Percentiles rank a stretch among this genome's conserved stretches.
phyloP scores from a whole-genome alignment of 2,329 filamentous ascomycete genomes.

The Triangularia verruculosa region DNA sequence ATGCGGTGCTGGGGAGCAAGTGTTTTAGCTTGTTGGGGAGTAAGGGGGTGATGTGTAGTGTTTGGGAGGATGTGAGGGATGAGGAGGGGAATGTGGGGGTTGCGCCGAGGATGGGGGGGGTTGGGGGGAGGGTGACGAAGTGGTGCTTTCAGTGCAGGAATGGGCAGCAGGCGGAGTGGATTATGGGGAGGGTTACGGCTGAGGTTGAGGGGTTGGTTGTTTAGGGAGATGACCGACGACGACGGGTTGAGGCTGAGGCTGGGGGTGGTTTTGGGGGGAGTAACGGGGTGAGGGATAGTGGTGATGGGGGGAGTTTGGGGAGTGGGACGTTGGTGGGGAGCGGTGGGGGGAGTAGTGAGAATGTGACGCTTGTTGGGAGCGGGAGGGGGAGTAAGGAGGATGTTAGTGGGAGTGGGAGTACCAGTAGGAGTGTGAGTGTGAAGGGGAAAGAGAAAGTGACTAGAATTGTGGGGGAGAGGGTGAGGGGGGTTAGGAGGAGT shows the following conservation, averaged over 20 bases:
- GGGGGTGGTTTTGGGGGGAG: neutral
- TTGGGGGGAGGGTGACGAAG: slow-evolving; percentile 56
- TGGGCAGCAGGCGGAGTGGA: slow-evolving; percentile 52
- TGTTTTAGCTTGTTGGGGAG: slow-evolving; percentile 82
- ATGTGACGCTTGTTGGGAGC: neutral
- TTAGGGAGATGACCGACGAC: neutral
- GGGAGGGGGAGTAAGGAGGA: neutral
- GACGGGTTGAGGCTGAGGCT: neutral
- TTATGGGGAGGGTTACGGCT: slow-evolving; percentile 51
- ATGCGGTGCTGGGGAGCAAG: slow-evolving; percentile 79
- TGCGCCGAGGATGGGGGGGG: slow-evolving; percentile 49
- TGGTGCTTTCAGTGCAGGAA: slow-evolving; percentile 62
- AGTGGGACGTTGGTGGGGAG: neutral
- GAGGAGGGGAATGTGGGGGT: slow-evolving; percentile 55
- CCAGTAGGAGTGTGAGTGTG: neutral
- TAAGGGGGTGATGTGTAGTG: slow-evolving; percentile 82
- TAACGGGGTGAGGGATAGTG: too few relatives aligned
- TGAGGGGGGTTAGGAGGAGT: too few relatives aligned
- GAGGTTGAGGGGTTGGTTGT: slow-evolving; percentile 28
- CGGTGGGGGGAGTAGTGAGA: neutral
- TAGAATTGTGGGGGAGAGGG: too few relatives aligned
- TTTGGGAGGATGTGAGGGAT: slow-evolving; percentile 75
- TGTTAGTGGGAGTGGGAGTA: too few relatives aligned
- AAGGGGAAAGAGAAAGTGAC: neutral
- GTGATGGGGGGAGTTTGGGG: neutral